Evolutionary conservation across 345 rosid genomes (phyloP), one percentile per base, ranked within the genome.

Genomic region (Pseudoturritis turrita): DNA sequence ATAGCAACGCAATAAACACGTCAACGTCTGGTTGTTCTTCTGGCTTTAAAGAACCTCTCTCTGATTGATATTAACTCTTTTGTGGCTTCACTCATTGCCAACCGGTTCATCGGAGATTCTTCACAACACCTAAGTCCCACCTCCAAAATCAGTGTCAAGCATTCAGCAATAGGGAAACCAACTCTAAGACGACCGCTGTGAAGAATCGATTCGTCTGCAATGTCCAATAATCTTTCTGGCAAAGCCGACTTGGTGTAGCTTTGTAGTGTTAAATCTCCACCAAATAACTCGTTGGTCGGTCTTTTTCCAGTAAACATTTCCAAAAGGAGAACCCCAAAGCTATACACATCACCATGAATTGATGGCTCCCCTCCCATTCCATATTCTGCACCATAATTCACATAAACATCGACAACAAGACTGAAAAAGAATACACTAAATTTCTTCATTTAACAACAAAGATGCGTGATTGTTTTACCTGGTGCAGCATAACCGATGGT

Each of bases 361-460:
- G 82, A 69, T 40, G 77, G 70, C 4, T 72, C 17, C 3, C 72
- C 31, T 36, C 82, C 81, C 61, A 50, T 71, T 43, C 82, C 82
- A 54, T 81, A 81, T 64, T 78, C 78, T 69, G 59, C 53, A 17
- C 23, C 28, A 65, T 28, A 11, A 39, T 14, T 11, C 4, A 65
- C 8, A n/a, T 0, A 35, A 17, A 43, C n/a, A n/a, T n/a, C n/a
- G n/a, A n/a, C 33, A 29, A 29, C 8, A 5, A 31, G 12, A 43
- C 9, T 26, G 39, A 10, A 19, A 13, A 19, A 31, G 3, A 7
- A 17, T 4, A 60, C 1, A 21, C 19, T 63, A 37, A 8, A 0
- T n/a, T 68, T 25, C 3, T 53, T 25, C 37, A 31, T 45, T 2
- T 1, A 9, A 55, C 6, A 14, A 26, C 26, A 14, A 0, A 0